Conservation (phyloP, 257 asterid genomes). For the Jaltomata sinuosa region DNA sequence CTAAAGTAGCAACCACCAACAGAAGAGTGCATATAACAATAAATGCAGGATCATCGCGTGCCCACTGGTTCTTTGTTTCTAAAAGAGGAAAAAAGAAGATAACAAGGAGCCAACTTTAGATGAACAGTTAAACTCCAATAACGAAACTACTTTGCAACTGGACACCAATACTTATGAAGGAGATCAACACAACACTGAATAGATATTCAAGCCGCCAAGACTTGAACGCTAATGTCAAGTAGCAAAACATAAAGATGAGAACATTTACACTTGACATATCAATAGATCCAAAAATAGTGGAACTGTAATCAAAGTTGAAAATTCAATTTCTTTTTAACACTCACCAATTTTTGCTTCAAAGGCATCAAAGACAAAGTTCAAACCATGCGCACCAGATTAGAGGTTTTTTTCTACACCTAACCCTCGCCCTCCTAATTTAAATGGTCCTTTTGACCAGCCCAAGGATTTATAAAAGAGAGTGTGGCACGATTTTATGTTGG, state of each 20-base stretch:
- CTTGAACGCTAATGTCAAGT: neutral
- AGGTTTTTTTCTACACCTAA: neutral
- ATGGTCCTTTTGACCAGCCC: neutral
- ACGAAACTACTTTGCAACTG: neutral
- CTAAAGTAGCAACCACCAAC: conserved; percentile 59
- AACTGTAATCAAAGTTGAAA: neutral
- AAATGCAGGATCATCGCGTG: conserved; percentile 99
- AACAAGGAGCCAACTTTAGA: neutral
- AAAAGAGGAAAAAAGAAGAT: conserved; percentile 20
- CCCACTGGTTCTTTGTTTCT: conserved; percentile 99
- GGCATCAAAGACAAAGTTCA: neutral
- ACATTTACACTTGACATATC: neutral
- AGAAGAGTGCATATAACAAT: conserved; percentile 87
- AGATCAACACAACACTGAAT: neutral
- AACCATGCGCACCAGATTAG: neutral
- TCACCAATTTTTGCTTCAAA: neutral
- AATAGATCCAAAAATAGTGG: neutral
- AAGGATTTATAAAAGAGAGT: neutral
- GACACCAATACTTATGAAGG: neutral
- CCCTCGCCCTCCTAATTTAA: neutral
- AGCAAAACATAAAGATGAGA: neutral
- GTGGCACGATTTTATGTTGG: neutral
- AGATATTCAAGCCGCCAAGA: neutral
- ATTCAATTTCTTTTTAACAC: neutral
- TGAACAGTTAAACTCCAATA: neutral